A percentile compares a stretch with the other conserved stretches of the same genome.
Conservation (phyloP, 768 basidiomycete genomes). For the Xerocomus potaroensis region DNA sequence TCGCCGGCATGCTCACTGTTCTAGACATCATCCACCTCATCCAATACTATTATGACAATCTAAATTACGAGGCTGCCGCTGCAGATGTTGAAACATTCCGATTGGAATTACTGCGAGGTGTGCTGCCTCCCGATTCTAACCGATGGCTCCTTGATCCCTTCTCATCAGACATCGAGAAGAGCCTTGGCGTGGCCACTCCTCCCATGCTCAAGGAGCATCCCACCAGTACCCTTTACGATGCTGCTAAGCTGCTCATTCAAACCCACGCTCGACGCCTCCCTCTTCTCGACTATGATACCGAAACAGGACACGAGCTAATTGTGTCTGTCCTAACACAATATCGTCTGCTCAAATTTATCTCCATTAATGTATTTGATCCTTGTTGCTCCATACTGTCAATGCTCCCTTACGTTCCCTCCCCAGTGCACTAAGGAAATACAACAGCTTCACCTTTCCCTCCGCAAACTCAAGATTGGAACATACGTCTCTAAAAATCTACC, state of each 20-base stretch:
- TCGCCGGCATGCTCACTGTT: constrained; percentile 99
- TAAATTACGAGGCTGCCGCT: constrained; percentile 76
- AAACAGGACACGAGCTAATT: constrained; percentile 94
- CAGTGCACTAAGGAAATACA: constrained; percentile 86
- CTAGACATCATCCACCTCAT: constrained; percentile 98
- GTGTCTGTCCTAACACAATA: constrained; percentile 97
- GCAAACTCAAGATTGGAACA: constrained; percentile 88
- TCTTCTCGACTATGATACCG: constrained; percentile 87
- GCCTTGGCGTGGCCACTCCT: constrained; percentile 87
- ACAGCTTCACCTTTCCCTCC: constrained; percentile 73
- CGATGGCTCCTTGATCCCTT: constrained; percentile 5
- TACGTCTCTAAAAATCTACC: constrained; percentile 63
- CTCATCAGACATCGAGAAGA: constrained; percentile 82
- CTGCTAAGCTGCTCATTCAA: constrained; percentile 83
- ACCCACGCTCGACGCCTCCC: constrained; percentile 95
- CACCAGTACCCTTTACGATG: constrained; percentile 81
- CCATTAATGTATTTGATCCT: constrained; percentile 74
- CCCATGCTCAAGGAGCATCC: constrained; percentile 90
- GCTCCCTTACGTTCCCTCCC: constrained; percentile 7
- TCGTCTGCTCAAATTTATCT: constrained; percentile 95
- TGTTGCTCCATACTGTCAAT: not conserved
- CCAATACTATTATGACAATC: constrained; percentile 92
- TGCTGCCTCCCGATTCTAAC: constrained; percentile 18
- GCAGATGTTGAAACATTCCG: constrained; percentile 91
- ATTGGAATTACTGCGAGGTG: constrained; percentile 85